Evolutionary conservation across 345 rosid species (phyloP), one percentile per base, ranked within the genome.

Genomic region (Clausena lansium): DNA sequence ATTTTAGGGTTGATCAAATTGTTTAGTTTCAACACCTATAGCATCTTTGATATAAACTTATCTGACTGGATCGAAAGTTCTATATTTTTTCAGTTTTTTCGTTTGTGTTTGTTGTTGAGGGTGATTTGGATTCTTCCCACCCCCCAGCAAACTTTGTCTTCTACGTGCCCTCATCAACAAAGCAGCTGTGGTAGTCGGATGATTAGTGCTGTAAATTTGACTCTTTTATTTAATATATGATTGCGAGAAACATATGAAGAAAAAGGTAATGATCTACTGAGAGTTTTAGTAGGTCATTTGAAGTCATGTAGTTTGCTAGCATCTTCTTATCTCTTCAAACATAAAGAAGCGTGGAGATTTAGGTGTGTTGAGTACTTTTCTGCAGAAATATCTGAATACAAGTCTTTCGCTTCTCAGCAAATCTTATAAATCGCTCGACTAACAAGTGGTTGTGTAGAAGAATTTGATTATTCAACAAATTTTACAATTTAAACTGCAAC

Each of bases 181-280:
- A 54, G 36, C 55, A 74, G 65, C 74, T 81, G 41, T 62, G 62
- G 66, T 62, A 60, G 74, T 45, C 33, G 7, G 4, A 28, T 60
- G 55, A 64, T 63, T 67, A 78, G 74, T 74, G n/a, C 35, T 80
- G 85, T 83, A 84, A 84, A 84, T 84, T 81, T 80, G 58, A 25
- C 36, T 57, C 27, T 14, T 14, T 24, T 7, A 33, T 68, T 66
- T 66, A 33, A 58, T 33, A 74, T 67, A 73, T 63, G 50, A 60
- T 63, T 65, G 58, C 74, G 10, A 66, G 38, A 39, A 66, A 63
- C 66, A 30, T 62, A 33, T 25, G 24, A 66, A 47, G 61, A 41
- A 45, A 41, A 39, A 47, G 27, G 7, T 14, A 57, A 54, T 33
- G 5, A 45, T 41, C 30, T 64, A 6, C 25, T 5, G 32, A 68